Evolutionary conservation across 148 eudicot genomes (phyloP).

Genomic region (Persicaria maculosa): DNA sequence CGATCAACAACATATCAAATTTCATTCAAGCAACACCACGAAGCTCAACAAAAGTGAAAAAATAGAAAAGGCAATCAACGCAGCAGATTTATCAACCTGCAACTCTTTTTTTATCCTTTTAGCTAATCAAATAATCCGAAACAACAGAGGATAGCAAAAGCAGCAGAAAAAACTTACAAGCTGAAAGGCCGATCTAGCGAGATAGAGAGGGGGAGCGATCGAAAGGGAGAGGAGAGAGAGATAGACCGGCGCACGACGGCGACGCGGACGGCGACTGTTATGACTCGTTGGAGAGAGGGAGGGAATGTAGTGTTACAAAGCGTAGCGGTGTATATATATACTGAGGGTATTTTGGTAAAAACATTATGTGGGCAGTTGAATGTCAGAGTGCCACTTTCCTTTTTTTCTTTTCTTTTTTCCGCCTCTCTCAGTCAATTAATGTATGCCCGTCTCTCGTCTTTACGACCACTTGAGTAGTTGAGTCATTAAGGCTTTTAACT

Average conservation of each 20-base stretch:
- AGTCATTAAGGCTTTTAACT: too few relatives aligned
- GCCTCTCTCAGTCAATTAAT: background rate
- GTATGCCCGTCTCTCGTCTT: too few relatives aligned
- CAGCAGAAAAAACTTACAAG: conserved; percentile 5
- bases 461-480: too few relatives aligned
- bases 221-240: background rate
- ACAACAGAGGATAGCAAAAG: background rate
- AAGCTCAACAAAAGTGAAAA: background rate
- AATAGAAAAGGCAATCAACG: background rate
- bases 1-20: background rate
- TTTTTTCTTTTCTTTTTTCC: background rate
- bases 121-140: background rate
- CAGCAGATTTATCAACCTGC: background rate
- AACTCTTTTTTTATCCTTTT: background rate
- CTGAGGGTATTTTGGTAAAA: conserved; percentile 3
- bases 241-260: conserved; percentile 9
- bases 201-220: background rate
- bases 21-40: background rate
- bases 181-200: background rate
- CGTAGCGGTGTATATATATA: background rate
- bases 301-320: background rate
- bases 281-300: conserved; percentile 2
- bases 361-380: background rate
- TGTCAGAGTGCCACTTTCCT: conserved; percentile 3
- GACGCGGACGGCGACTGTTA: conserved; percentile 7